These are phyloP conservation scores for Aurifilum marmelostoma DNA, from an alignment of 2,329 filamentous ascomycete species.

Conservation along the genomic window DNA sequence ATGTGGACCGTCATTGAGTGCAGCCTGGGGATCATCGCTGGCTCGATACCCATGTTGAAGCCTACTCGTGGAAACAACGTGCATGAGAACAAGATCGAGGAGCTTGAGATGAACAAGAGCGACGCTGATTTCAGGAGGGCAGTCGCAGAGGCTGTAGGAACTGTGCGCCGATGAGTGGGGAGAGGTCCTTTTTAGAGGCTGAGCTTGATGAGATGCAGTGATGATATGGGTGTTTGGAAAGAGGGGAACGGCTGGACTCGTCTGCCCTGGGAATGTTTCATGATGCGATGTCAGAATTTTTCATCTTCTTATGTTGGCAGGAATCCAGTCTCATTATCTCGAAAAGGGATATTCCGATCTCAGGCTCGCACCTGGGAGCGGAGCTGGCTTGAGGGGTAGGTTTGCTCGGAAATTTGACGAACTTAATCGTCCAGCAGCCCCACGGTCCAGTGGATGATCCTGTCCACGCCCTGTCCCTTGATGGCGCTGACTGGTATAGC, in stretches of 20 bases:
- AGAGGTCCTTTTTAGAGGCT: background rate
- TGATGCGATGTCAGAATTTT: constrained; percentile 12
- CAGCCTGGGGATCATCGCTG: constrained; percentile 25
- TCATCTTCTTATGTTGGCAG: background rate
- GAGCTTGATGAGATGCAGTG: background rate
- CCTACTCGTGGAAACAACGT: background rate
- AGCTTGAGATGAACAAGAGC: constrained; percentile 25
- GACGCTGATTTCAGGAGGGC: constrained; percentile 21
- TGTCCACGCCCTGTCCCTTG: constrained; percentile 78
- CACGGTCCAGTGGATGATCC: constrained; percentile 73
- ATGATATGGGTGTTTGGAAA: background rate
- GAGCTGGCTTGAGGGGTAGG: background rate
- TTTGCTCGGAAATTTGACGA: background rate
- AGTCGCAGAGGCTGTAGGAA: constrained; percentile 12
- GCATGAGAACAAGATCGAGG: constrained; percentile 21
- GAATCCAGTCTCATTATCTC: background rate
- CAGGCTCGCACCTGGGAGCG: background rate
- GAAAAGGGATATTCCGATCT: background rate
- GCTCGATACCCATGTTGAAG: constrained; percentile 26
- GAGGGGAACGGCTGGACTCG: constrained; percentile 9
- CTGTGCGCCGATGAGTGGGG: background rate
- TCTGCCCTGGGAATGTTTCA: constrained; percentile 14
- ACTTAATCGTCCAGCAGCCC: constrained; percentile 61
- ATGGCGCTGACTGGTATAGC: constrained; percentile 91
- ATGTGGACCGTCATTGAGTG: constrained; percentile 29